A percentile compares a stretch with the other conserved stretches of the same genome.
Conservation (phyloP, 2,329 filamentous ascomycete species). For the Penicillium brasilianum region DNA sequence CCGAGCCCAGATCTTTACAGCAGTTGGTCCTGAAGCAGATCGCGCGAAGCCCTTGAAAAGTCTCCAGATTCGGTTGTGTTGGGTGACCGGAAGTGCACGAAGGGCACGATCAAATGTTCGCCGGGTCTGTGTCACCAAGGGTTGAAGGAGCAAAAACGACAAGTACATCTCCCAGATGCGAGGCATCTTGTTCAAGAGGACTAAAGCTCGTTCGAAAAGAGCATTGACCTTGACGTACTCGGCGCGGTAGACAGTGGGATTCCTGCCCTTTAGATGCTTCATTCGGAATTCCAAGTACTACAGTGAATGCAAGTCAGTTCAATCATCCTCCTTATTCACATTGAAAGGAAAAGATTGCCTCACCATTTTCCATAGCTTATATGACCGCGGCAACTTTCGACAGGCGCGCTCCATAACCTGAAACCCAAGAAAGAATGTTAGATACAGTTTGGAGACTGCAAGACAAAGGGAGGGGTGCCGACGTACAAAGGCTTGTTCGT, state of each 20-base stretch:
- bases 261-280: slow-evolving; percentile 80
- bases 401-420: slow-evolving; percentile 87
- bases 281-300: slow-evolving; percentile 85
- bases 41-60: slow-evolving; percentile 90
- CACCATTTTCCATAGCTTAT: slow-evolving; percentile 98
- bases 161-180: slow-evolving; percentile 98
- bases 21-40: slow-evolving; percentile 86
- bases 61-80: slow-evolving; percentile 94
- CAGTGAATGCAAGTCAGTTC: slow-evolving; percentile 21
- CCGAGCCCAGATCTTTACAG: slow-evolving; percentile 88
- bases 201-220: slow-evolving; percentile 88
- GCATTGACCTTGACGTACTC: slow-evolving; percentile 95
- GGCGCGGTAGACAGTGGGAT: slow-evolving; percentile 75
- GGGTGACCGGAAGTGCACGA: slow-evolving; percentile 87
- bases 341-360: slow-evolving; percentile 18
- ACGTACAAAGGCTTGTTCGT: slow-evolving; percentile 79
- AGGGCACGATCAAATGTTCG: slow-evolving; percentile 91
- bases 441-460: neutral
- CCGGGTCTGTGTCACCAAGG: slow-evolving; percentile 84
- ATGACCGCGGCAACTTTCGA: slow-evolving; percentile 85
- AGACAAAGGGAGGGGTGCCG: neutral
- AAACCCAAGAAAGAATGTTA: neutral
- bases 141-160: slow-evolving; percentile 85
- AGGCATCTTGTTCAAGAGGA: slow-evolving; percentile 98
- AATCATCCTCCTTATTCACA: slow-evolving; percentile 3